These are phyloP conservation scores for Trichosphaerium sp. DNA, from an alignment of 78 protist genomes.

Conservation along the genomic window DNA sequence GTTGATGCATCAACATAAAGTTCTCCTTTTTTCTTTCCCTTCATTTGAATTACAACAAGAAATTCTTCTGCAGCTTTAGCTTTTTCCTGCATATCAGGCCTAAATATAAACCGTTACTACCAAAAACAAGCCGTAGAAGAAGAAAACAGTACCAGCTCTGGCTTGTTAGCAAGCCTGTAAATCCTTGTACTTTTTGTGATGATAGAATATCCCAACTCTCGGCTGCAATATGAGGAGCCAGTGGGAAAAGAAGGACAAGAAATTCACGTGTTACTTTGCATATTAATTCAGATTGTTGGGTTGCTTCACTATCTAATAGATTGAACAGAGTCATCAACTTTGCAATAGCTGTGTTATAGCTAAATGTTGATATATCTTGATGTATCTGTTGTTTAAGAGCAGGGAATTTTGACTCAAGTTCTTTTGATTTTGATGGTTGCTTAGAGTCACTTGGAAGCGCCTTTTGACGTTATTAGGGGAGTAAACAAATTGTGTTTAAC, in stretches of 20 bases:
- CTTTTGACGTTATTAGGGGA: background rate
- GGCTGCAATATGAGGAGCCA: slow-evolving; percentile 46
- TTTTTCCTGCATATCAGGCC: slow-evolving; percentile 6
- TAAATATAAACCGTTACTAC: too few species aligned
- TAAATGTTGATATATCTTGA: slow-evolving; percentile 13
- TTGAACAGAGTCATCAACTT: slow-evolving; percentile 44
- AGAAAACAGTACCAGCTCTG: slow-evolving; percentile 1
- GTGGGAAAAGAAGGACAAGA: slow-evolving; percentile 17
- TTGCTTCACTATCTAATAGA: background rate
- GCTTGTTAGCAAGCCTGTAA: background rate
- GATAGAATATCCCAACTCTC: slow-evolving; percentile 46
- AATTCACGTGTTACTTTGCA: background rate
- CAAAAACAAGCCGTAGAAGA: too few species aligned
- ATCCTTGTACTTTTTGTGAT: background rate
- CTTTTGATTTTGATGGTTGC: background rate
- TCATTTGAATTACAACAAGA: slow-evolving; percentile 11
- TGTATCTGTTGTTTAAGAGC: background rate
- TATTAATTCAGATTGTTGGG: background rate
- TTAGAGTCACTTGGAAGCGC: background rate
- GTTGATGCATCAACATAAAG: too few species aligned
- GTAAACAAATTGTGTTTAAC: background rate
- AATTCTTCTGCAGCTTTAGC: background rate
- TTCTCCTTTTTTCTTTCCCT: slow-evolving; percentile 22
- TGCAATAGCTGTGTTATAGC: slow-evolving; percentile 50
- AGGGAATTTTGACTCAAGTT: background rate